A percentile compares a stretch with the other conserved stretches of the same genome.
phyloP scores from a whole-genome alignment of 176 grass and related monocot genomes.

The Triticum urartu region DNA sequence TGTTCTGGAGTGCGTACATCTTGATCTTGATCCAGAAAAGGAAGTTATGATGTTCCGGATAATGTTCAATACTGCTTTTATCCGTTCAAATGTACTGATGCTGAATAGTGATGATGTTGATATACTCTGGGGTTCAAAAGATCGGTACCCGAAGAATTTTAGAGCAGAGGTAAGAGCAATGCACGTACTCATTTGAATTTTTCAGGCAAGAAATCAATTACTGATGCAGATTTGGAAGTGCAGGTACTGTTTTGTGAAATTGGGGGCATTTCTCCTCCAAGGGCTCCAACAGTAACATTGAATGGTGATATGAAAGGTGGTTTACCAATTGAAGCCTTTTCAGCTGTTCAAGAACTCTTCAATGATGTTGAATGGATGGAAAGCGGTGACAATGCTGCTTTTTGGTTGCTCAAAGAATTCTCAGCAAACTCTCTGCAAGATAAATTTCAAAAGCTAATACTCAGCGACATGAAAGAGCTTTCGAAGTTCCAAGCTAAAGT shows the following conservation, averaged over 20 bases:
- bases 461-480: conserved; percentile 79
- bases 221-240: conserved; percentile 28
- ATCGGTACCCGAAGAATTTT: conserved; percentile 80
- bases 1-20: conserved; percentile 97
- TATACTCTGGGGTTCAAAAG: conserved; percentile 88
- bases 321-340: conserved; percentile 96
- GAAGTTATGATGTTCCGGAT: conserved; percentile 99
- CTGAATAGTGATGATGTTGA: conserved; percentile 91
- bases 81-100: conserved; percentile 92
- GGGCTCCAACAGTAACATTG: conserved; percentile 71
- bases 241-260: conserved; percentile 97
- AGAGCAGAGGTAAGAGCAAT: conserved; percentile 74
- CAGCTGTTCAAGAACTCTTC: conserved; percentile 96
- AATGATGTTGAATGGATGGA: conserved; percentile 86
- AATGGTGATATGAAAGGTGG: conserved; percentile 92
- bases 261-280: conserved; percentile 69
- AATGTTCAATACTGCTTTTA: conserved; percentile 98
- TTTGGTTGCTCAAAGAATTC: conserved; percentile 90
- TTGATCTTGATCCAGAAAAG: conserved; percentile 89
- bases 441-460: conserved; percentile 90
- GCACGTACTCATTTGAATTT: neutral
- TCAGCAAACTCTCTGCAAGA: conserved; percentile 85
- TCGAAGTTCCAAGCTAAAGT: conserved; percentile 69
- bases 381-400: conserved; percentile 83
- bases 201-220: neutral